Base-by-base conservation (phyloP, 345 rosid genomes). In the Corchorus capsularis region DNA sequence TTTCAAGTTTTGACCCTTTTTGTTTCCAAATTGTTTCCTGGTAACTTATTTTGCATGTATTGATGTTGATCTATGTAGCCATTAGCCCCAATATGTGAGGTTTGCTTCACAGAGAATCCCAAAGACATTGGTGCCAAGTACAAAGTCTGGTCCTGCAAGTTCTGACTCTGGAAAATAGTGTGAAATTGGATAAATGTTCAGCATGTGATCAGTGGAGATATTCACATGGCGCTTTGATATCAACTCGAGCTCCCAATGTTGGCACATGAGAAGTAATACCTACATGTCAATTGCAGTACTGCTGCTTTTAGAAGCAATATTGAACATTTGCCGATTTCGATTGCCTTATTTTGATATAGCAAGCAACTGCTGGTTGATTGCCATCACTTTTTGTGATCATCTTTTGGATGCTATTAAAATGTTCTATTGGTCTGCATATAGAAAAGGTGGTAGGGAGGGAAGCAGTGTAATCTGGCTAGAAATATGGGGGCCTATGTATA, bases 191-290 rank as follows among this genome's bases (percentile, higher is more conserved):
- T 64, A 89, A 87, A 78, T 95, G 96, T 70, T 86, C 83, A 45
- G 99, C 93, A 27, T 95, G 99, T 80, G 88, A 79, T 69, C 93
- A 87, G 60, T 96, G 98, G 96, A 89, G 98, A 85, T 91, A 87
- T 79, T 95, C 97, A 43, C 75, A 79, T 47, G 98, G 98, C 27
- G 73, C 87, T 43, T 94, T 96, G 17, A 81, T 84, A 56, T 83
- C 92, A 20, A 78, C 92, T 32, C 75, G n/a, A 41, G 82, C 97
- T 32, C 92, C 93, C 61, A 81, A 81, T 64, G 79, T 69, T 3
- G 98, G 98, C 53, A 86, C 94, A 46, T 89, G 87, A 89, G 74
- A 79, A 79, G 49, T 75, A 50, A 53, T n/a, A n/a, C 35, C 71
- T 4, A 6, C 11, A 22, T 43, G 37, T 14, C 55, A 46, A 8